Evolutionary conservation across 129 eudicot species (phyloP), one percentile per base, ranked within the genome.

Genomic region (Solidago caesia): DNA sequence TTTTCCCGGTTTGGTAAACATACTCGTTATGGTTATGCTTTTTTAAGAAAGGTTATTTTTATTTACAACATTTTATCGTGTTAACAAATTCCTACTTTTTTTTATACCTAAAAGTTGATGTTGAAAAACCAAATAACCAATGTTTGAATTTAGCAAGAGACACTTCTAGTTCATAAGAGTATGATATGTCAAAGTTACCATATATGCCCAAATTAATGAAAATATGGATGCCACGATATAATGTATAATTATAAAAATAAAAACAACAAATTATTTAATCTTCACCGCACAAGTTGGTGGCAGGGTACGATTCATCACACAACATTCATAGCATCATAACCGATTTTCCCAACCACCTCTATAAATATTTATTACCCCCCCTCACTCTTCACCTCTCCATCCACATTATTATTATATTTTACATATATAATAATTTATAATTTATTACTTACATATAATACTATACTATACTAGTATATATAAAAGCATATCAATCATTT

Each of bases 211-310:
- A 33, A 33, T 33, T 33, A 33, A 33, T 33, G 39, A 33, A 3
- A 33, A 33, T 33, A 33, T 33, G 39, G 3, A 33, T 33, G 39
- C 39, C 39, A 60, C n/a, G 21, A 53, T 8, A 12, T 10, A 6
- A 2, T 10, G n/a, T 10, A 25, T 8, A 4, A 48, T 9, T 0
- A 44, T 59, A 45, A 14, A 59, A 44, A 44, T 59, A 45, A 14
- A 59, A 44, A 73, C 11, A 12, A 68, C 44, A 44, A 16, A 64
- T 64, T 9, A 72, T 39, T 63, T 71, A 79, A 64, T 78, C 67
- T 33, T 16, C 78, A 65, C 82, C 78, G 82, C 78, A 72, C 15
- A 65, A 73, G 78, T 79, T 63, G 82, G 42, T 79, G 75, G 68
- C 53, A 4, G 57, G 61, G 70, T 55, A 55, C 62, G 10, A 64